Conservation (phyloP, 1,284 basidiomycete species). For the Papiliotrema laurentii region DNA sequence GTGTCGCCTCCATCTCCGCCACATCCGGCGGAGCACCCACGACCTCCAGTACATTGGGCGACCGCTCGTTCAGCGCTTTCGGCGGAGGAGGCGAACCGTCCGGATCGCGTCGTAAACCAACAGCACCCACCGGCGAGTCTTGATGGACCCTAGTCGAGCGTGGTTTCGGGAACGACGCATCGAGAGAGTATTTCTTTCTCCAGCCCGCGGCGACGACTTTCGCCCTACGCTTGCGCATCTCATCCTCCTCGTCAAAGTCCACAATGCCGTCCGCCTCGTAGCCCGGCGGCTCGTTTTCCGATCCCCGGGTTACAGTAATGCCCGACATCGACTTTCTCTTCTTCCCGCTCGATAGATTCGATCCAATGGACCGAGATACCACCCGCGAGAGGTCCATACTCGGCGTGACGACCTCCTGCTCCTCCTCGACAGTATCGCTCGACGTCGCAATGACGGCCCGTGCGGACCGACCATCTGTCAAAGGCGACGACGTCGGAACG, state of each 20-base stretch:
- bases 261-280: not conserved
- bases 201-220: conserved; percentile 37
- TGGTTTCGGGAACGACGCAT: conserved; percentile 2
- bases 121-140: not conserved
- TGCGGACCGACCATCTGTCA: not conserved
- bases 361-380: conserved; percentile 3
- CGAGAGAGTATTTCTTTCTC: conserved; percentile 41
- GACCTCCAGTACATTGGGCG: not conserved
- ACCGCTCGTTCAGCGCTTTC: not conserved
- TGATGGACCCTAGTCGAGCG: not conserved
- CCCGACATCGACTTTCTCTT: not conserved
- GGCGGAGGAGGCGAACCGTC: not conserved
- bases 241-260: conserved; percentile 6
- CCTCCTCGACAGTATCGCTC: conserved; percentile 30
- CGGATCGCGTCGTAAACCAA: not conserved
- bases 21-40: not conserved
- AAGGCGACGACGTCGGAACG: not conserved
- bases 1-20: not conserved
- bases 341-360: conserved; percentile 1
- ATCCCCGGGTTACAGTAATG: too few relatives aligned
- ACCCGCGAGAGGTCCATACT: conserved; percentile 3
- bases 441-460: conserved; percentile 3
- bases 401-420: conserved; percentile 32
- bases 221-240: conserved; percentile 28
- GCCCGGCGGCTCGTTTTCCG: not conserved